Evolutionary conservation across 2,329 filamentous ascomycete genomes (phyloP).

Genomic region (Curvularia hawaiiensis): DNA sequence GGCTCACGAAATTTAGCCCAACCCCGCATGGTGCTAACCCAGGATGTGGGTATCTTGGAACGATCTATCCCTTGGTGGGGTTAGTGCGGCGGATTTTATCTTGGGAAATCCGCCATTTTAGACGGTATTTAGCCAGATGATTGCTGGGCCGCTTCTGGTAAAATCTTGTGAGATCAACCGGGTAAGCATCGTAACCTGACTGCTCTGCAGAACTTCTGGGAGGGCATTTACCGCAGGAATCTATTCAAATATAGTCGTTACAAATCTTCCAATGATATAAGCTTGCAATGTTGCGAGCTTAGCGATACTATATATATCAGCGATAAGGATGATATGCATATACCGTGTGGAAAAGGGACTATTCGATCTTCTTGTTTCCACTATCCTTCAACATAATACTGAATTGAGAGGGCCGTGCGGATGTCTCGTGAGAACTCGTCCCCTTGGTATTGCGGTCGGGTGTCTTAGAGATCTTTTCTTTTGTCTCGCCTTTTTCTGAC

Average conservation of each 20-base stretch:
- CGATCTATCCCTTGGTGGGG: neutral
- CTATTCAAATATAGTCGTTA: neutral
- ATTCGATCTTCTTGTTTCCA: too few relatives aligned
- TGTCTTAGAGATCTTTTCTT: too few relatives aligned
- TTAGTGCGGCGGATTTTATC: neutral
- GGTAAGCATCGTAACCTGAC: neutral
- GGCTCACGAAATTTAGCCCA: neutral
- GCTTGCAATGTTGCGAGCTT: neutral
- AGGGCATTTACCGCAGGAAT: neutral
- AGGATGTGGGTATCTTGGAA: neutral
- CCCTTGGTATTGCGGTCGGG: too few relatives aligned
- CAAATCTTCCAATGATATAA: neutral
- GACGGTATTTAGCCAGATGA: constrained; percentile 2
- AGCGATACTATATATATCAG: neutral
- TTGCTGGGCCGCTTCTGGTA: neutral
- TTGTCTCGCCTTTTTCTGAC: too few relatives aligned
- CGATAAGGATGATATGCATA: too few relatives aligned
- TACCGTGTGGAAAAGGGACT: too few relatives aligned
- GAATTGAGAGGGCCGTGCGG: too few relatives aligned
- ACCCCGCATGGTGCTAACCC: neutral
- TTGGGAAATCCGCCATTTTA: neutral
- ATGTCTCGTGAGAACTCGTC: too few relatives aligned
- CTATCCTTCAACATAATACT: too few relatives aligned
- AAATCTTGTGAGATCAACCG: neutral
- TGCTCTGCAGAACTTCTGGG: neutral